Evolutionary conservation across 2,329 filamentous ascomycete species (phyloP).

Genomic region (Scleromitrula shiraiana): DNA sequence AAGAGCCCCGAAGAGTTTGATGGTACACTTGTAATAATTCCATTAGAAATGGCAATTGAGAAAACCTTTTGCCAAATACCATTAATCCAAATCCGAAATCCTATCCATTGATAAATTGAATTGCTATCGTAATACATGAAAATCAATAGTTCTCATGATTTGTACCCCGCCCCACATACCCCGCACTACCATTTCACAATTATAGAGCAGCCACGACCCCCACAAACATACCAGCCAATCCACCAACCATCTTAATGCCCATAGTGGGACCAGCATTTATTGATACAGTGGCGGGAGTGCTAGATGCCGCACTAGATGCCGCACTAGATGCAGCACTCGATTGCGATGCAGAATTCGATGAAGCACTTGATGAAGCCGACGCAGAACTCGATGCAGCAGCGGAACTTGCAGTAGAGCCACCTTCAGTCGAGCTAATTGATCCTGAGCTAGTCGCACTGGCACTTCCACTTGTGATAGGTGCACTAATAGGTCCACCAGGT

Average conservation of each 20-base stretch:
- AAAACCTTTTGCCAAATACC: no score
- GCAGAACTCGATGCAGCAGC: neutral
- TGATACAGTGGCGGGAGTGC: neutral
- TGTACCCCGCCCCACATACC: no score
- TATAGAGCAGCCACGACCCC: constrained; percentile 4
- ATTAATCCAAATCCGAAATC: no score
- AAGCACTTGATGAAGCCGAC: neutral
- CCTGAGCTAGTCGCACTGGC: neutral
- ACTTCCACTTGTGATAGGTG: neutral
- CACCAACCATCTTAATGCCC: neutral
- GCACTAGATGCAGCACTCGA: neutral
- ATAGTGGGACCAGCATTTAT: neutral
- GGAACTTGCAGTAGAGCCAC: neutral
- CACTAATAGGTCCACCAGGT: neutral
- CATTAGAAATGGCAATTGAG: no score
- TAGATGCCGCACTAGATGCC: neutral
- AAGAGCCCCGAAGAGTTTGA: no score
- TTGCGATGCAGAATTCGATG: neutral
- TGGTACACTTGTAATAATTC: no score
- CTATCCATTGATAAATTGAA: no score
- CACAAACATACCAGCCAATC: neutral
- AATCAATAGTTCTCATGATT: no score
- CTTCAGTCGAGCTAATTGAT: neutral
- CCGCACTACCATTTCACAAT: no score
- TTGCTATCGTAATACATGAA: no score